Evolutionary conservation across 2,329 filamentous ascomycete species (phyloP).

Genomic region (Onygena corvina): DNA sequence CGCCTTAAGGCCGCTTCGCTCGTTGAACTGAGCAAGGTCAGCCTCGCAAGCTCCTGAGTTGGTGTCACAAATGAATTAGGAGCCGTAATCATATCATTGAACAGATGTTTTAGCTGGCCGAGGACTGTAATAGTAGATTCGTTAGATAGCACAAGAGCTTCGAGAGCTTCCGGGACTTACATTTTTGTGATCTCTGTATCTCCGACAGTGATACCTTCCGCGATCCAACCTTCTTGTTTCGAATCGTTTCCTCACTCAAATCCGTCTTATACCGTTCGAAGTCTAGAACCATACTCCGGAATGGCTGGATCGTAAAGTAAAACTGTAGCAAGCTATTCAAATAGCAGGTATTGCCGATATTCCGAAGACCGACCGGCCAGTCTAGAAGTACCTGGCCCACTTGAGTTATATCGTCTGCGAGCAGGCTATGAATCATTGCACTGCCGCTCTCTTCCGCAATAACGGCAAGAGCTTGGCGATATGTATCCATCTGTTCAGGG

Average conservation of each 20-base stretch:
- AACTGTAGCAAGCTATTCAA: slow-evolving; percentile 94
- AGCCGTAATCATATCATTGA: slow-evolving; percentile 56
- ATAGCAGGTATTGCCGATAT: slow-evolving; percentile 97
- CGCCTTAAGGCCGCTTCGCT: slow-evolving; percentile 43
- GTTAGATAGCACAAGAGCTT: slow-evolving; percentile 11
- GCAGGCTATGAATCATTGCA: slow-evolving; percentile 24
- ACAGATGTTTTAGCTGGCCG: slow-evolving; percentile 58
- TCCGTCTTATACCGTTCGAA: slow-evolving; percentile 61
- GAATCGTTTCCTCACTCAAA: slow-evolving; percentile 50
- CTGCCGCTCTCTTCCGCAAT: slow-evolving; percentile 37
- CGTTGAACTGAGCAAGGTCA: slow-evolving; percentile 56
- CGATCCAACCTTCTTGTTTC: slow-evolving; percentile 62
- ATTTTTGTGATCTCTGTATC: slow-evolving; percentile 54
- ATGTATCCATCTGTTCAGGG: slow-evolving; percentile 35
- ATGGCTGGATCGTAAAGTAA: slow-evolving; percentile 73
- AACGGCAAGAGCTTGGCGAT: slow-evolving; percentile 37
- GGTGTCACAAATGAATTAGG: slow-evolving; percentile 53
- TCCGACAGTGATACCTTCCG: slow-evolving; percentile 50
- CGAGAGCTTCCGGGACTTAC: slow-evolving; percentile 42
- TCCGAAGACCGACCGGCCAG: slow-evolving; percentile 74
- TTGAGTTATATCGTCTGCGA: slow-evolving; percentile 23
- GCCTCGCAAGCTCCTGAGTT: slow-evolving; percentile 63
- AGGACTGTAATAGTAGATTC: slow-evolving; percentile 46
- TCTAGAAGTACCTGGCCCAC: slow-evolving; percentile 31
- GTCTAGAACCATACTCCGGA: slow-evolving; percentile 68